Percentiles rank a stretch among this genome's conserved stretches.
Evolutionary conservation across 1,284 basidiomycete species (phyloP).

Genomic region (Cutaneotrichosporon curvatum): DNA sequence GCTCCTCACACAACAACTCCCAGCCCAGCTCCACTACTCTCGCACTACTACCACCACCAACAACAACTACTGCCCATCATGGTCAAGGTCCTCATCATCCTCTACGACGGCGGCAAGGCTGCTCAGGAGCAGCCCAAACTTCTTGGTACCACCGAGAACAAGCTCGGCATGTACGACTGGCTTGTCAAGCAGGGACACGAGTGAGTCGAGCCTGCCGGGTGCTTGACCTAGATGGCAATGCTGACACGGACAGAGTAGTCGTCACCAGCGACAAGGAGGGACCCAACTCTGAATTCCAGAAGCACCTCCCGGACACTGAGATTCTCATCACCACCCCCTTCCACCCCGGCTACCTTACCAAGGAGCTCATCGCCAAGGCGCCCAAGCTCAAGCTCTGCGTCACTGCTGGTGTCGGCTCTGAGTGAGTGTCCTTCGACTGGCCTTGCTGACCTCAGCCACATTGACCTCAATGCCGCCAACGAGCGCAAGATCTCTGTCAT

Average conservation of each 20-base stretch:
- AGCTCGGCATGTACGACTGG: constrained; percentile 69
- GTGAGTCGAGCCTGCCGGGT: constrained; percentile 45
- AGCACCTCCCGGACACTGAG: constrained; percentile 27
- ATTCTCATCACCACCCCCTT: constrained; percentile 74
- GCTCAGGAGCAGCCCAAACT: constrained; percentile 75
- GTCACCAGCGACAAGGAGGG: constrained; percentile 86
- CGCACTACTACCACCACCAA: not conserved
- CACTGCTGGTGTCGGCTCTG: constrained; percentile 90
- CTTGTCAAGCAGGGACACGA: constrained; percentile 71
- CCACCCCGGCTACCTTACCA: constrained; percentile 81
- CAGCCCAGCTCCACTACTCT: not conserved
- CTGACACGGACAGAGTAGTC: constrained; percentile 22
- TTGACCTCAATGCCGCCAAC: constrained; percentile 84
- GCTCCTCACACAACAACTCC: no score
- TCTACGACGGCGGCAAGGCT: constrained; percentile 52
- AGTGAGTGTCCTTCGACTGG: constrained; percentile 4
- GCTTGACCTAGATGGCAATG: no score
- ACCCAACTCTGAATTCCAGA: constrained; percentile 70
- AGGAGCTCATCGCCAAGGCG: constrained; percentile 68
- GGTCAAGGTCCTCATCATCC: constrained; percentile 66
- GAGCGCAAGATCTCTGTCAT: constrained; percentile 73
- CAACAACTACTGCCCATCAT: constrained; percentile 3
- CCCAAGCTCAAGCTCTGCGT: constrained; percentile 87
- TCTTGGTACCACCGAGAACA: constrained; percentile 83
- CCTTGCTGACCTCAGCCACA: constrained; percentile 50